Evolutionary conservation across 2,329 filamentous ascomycete species (phyloP), one percentile per base, ranked within the genome.

Genomic region (Ophiostoma perfectum): DNA sequence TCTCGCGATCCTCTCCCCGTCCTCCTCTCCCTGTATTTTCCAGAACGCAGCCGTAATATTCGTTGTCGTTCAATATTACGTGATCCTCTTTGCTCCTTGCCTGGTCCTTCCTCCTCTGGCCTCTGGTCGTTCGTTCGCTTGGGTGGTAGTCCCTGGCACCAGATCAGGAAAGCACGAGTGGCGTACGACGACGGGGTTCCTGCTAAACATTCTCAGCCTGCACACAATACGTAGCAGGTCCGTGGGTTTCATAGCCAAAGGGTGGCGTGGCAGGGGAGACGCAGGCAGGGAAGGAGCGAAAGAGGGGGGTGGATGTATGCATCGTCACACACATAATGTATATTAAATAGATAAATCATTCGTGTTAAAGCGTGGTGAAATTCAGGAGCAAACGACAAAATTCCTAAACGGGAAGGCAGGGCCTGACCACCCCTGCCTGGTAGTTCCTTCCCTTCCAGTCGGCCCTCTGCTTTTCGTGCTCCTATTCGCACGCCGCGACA

Each of bases 401-500:
- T 42, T 63, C 60, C 60, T n/a, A 63, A 63, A 63, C 39, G n/a
- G 60, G 60, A 63, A 63, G 60, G 60, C 38, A 42, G 60, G 60
- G 60, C 60, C 39, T 39, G 38, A 60, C 55, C n/a, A 38, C 55
- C 27, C 27, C 55, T 60, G 55, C 55, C 27, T 60, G 7, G 16
- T 16, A 27, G 27, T 27, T 27, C 42, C 42, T 45, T 45, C 14
- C 14, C 42, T 45, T 45, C 14, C 14, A 27, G 16, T 18, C 49
- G 5, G 18, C n/a, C 9, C 36, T 41, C 7, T 41, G 38, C 39
- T 63, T 63, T 44, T 44, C 39, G 60, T 63, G 4, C 7, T 63
- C 60, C 60, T 42, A 42, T 12, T 63, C 60, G 38, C 38, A 18
- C 39, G 60, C 16, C 39, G 27, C 27, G 11, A 12, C 16, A 42